These are phyloP conservation scores for Diutina pseudorugosa DNA, from an alignment of 1,139 yeast species.

Conservation along the genomic window DNA sequence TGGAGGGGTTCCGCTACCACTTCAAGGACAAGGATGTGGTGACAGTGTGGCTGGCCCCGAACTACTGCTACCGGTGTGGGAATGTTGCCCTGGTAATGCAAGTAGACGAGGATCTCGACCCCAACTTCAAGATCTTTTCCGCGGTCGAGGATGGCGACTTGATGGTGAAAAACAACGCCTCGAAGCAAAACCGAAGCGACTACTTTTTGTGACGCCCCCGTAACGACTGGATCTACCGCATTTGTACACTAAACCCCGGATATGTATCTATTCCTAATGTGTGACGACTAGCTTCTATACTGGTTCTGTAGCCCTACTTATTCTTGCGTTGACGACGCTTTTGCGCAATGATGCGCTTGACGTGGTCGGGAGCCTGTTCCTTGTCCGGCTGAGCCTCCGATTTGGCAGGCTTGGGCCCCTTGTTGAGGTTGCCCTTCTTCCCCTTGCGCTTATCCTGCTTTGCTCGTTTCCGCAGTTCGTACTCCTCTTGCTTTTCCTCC, in stretches of 20 bases:
- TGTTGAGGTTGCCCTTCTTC: slow-evolving; percentile 6
- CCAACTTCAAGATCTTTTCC: slow-evolving; percentile 85
- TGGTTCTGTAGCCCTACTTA: background rate
- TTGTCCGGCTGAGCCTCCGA: slow-evolving; percentile 23
- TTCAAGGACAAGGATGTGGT: slow-evolving; percentile 24
- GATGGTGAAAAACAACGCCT: slow-evolving; percentile 2
- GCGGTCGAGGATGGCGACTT: slow-evolving; percentile 75
- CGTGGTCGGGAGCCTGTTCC: slow-evolving; percentile 33
- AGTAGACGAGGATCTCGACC: slow-evolving; percentile 75
- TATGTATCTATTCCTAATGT: background rate
- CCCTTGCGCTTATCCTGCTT: slow-evolving; percentile 8
- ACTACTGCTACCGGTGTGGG: slow-evolving; percentile 82
- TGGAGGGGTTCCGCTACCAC: slow-evolving; percentile 58
- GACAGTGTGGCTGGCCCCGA: slow-evolving; percentile 12
- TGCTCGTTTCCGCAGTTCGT: slow-evolving; percentile 16
- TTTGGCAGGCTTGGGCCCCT: slow-evolving; percentile 12
- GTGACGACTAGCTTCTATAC: background rate
- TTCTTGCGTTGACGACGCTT: slow-evolving; percentile 57
- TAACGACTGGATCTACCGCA: background rate
- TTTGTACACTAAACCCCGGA: background rate
- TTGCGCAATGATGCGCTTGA: slow-evolving; percentile 51
- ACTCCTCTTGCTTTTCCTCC: slow-evolving; percentile 13
- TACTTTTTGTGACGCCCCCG: background rate
- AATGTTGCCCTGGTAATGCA: slow-evolving; percentile 98
- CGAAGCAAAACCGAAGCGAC: slow-evolving; percentile 2